phyloP scores from a whole-genome alignment of 2,329 filamentous ascomycete genomes.

The Cladophialophora bantiana region DNA sequence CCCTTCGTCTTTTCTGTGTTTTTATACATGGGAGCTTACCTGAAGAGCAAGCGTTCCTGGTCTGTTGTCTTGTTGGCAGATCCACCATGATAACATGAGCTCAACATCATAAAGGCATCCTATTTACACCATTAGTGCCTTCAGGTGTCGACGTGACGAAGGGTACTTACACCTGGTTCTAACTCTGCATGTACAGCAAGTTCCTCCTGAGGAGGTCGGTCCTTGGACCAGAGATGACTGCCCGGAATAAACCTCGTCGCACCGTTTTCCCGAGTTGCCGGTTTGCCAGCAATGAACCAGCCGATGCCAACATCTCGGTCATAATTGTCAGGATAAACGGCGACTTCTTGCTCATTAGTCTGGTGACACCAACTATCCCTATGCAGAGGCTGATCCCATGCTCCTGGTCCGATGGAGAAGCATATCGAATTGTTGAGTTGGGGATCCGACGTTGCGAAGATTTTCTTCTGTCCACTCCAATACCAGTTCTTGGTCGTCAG shows the following conservation, averaged over 20 bases:
- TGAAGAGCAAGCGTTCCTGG: constrained; percentile 40
- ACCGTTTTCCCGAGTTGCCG: constrained; percentile 42
- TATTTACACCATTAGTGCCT: constrained; percentile 1
- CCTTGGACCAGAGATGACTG: constrained; percentile 41
- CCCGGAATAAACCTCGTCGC: constrained; percentile 45
- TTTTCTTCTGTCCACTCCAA: constrained; percentile 43
- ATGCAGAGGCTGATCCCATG: constrained; percentile 45
- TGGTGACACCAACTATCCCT: constrained; percentile 51
- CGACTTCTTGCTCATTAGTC: constrained; percentile 29
- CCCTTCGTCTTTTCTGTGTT: background rate
- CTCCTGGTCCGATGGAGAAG: constrained; percentile 47
- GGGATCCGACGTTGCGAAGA: constrained; percentile 42
- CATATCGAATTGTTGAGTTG: constrained; percentile 37
- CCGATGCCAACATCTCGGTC: constrained; percentile 38
- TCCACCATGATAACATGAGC: constrained; percentile 47
- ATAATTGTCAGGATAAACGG: constrained; percentile 29
- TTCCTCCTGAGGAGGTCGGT: constrained; percentile 27
- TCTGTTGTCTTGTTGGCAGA: constrained; percentile 41
- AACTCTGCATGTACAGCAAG: constrained; percentile 43
- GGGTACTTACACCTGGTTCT: constrained; percentile 41
- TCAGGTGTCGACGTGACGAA: background rate
- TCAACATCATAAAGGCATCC: constrained; percentile 46
- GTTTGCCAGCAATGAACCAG: constrained; percentile 41
- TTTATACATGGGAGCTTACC: constrained; percentile 1
- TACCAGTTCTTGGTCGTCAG: constrained; percentile 42